Base-by-base conservation (phyloP, 768 basidiomycete species). In the Mrakia frigida region DNA sequence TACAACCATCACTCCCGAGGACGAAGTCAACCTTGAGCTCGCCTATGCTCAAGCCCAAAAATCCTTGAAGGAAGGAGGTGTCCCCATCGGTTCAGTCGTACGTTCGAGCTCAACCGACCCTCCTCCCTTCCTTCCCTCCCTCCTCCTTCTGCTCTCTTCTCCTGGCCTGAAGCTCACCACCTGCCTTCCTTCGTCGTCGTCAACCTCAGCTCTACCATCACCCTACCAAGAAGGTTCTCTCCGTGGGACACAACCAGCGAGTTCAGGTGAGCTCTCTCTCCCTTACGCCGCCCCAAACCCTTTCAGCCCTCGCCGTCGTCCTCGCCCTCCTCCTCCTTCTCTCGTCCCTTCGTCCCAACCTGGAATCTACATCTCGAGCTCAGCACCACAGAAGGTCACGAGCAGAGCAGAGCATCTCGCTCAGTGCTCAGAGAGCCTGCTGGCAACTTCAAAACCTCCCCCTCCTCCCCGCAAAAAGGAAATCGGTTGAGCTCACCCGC, bases 161-260 rank as follows among this genome's bases (percentile, higher is more conserved):
- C 16, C 31, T 25, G 10, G 50, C 33, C 21, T 10, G n/a, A 37
- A 28, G 25, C 39, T 33, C 23, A 16, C 39, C 60, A 21, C 1
- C 23, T 67, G 4, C 21, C 25, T 16, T 35, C 18, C 3, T 37
- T 11, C 10, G 14, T 43, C 33, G 6, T 41, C 6, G 10, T 11
- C 10, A 6, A n/a, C n/a, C n/a, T n/a, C 68, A 76, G 75, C n/a
- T 75, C 23, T 78, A 78, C 69, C 77, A 78, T 56, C 77, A 78
- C 60, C 77, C 77, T 5, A 74, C 77, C n/a, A 28, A 70, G 41
- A 74, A 10, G 21, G 59, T 78, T 9, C 77, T 78, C 43, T 63
- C 77, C 3, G 39, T 33, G 31, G 77, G 77, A n/a, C 77, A 78
- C 68, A 78, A 78, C 56, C 72, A 78, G 52, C 72, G 77, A 25